These are phyloP conservation scores for Fagus sylvatica DNA, from an alignment of 306 rosid genomes.

Conservation along the genomic window DNA sequence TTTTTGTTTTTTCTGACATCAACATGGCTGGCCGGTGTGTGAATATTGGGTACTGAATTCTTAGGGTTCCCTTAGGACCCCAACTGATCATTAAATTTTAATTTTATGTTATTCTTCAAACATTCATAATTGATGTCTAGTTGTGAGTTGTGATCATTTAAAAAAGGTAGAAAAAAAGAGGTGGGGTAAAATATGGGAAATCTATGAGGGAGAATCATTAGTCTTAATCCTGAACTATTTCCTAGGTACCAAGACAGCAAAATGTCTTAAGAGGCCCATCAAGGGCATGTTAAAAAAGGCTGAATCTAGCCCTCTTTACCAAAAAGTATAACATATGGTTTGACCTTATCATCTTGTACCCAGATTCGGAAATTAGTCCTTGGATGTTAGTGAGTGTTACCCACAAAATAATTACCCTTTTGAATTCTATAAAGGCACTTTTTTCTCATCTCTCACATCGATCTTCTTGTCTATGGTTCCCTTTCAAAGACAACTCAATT, in stretches of 20 bases:
- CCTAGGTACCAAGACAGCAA: neutral
- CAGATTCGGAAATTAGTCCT: neutral
- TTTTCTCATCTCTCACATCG: neutral
- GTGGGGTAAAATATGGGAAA: neutral
- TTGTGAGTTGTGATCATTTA: neutral
- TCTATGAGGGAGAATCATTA: neutral
- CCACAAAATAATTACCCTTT: conserved; percentile 8
- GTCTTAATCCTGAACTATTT: neutral
- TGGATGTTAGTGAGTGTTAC: neutral
- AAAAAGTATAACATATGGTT: neutral
- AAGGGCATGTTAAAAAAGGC: neutral
- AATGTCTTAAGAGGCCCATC: neutral
- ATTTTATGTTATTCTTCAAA: neutral
- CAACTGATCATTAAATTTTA: neutral
- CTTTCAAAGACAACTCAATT: conserved; percentile 14
- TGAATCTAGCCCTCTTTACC: neutral
- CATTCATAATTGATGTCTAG: neutral
- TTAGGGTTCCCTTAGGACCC: neutral
- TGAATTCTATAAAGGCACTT: neutral
- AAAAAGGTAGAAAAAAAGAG: neutral
- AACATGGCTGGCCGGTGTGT: too few relatives aligned
- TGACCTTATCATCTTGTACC: neutral
- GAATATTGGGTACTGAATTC: neutral
- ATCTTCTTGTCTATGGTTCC: neutral
- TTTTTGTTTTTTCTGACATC: too few relatives aligned